A percentile compares a stretch with the other conserved stretches of the same genome.
Conservation (phyloP, 345 rosid genomes). For the Populus davidiana region DNA sequence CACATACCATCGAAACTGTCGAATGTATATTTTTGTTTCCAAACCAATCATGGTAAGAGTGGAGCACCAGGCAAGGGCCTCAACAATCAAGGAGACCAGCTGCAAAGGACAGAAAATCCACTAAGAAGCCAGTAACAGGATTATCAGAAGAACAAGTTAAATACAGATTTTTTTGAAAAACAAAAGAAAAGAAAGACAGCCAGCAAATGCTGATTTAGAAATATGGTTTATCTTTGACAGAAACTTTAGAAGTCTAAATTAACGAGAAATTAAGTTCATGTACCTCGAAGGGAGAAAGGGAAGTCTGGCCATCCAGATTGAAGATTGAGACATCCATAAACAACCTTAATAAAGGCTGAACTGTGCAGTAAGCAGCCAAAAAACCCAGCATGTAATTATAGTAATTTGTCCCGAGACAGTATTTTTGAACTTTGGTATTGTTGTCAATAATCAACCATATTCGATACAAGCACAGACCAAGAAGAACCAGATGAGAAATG, state of each 20-base stretch:
- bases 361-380: constrained; percentile 25
- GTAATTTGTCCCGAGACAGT: constrained; percentile 18
- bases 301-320: constrained; percentile 22
- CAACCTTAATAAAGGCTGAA: constrained; percentile 27
- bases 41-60: constrained; percentile 26
- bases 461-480: constrained; percentile 28
- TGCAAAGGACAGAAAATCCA: constrained; percentile 7
- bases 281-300: constrained; percentile 32
- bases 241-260: background rate
- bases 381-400: constrained; percentile 26
- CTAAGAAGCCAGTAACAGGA: background rate
- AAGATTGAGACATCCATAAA: constrained; percentile 24
- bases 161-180: background rate
- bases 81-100: constrained; percentile 23
- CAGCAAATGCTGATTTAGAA: background rate
- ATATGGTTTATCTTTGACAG: background rate
- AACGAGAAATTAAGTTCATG: background rate
- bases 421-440: constrained; percentile 18
- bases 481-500: constrained; percentile 30
- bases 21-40: constrained; percentile 28
- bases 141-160: background rate
- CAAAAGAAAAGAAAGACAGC: background rate
- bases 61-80: constrained; percentile 29
- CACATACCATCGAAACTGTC: constrained; percentile 34
- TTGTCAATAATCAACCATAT: constrained; percentile 22